Evolutionary conservation across 2,329 filamentous ascomycete genomes (phyloP), one percentile per base, ranked within the genome.

Genomic region (Claviceps capensis): DNA sequence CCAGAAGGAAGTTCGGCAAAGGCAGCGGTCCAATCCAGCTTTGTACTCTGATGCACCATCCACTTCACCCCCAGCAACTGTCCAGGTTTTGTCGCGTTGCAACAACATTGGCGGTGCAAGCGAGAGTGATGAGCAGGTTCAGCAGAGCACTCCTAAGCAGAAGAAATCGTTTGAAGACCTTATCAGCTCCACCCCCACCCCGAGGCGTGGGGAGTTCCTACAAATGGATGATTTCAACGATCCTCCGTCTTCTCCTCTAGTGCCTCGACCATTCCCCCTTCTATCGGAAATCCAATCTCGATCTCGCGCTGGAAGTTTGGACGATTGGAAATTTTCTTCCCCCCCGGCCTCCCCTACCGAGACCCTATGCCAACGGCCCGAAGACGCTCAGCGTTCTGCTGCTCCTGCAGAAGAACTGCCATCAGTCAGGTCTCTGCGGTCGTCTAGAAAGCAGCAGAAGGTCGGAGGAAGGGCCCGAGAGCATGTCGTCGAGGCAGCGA

Each of bases 1-100:
- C 44, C 88, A 95, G 63, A 83, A 77, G 60, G 88, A 95, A 60
- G 81, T 91, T 43, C 78, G 82, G 46, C 81, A 87, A 59, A 76
- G 84, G 48, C 88, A 94, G 62, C 75, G 75, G 46, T 81, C 85
- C 56, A 78, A 77, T 23, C 77, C 79, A 16, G 74, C 74, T 0
- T 71, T 91, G 55, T 91, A 89, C 58, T 75, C 84, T 1, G 79
- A 83, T 19, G 73, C 90, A 26, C 73, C 74, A 34, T 83, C 82
- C 1, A 83, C 75, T 55, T 59, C 61, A 4, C 56, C 36, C 56
- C 58, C 40, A 41, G 55, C 58, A 19, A 62, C 61, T 30, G 59
- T 58, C 22, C 59, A 56, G 9, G 56, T 53, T 3, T 52, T 52
- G 6, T 52, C 54, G 17, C 55, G 60, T 48, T 55, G 52, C 19